Base-by-base conservation (phyloP, 78 protist genomes). In the Dictyostelium intermedium region DNA sequence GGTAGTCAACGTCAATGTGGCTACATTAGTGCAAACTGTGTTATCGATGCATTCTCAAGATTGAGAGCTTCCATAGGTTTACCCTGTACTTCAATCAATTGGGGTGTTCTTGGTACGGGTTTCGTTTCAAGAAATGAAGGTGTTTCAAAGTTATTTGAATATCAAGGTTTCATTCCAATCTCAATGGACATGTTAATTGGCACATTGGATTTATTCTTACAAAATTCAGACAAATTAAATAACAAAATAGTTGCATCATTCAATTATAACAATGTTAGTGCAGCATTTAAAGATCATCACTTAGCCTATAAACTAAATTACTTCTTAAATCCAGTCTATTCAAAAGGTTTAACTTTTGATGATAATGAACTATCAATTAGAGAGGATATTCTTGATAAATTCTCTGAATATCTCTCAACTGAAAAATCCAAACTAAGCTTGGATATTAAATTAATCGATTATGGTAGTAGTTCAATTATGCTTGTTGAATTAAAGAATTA, bases 21-120 rank as follows among this genome's bases (percentile, higher is more conserved):
- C 43, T 97, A 97, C 79, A 84, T 91, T 11, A 66, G 95, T n/a
- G 94, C 96, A n/a, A 97, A 97, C 93, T 83, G 83, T 16, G 78
- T 92, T n/a, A 80, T 92, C 1, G 98, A 97, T 72, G 47, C 87
- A 25, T n/a, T 95, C 5, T 80, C 96, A 66, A 50, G 34, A 61
- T 50, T n/a, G 27, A 84, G 98, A 47, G 30, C 84, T 16, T 53
- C 77, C 2, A 18, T 35, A 5, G 94, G 89, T 16, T 69, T 89
- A 5, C 60, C 79, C 20, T 69, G 91, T 5, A 69, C 77, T 10
- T 35, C 84, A 32, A 50, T 93, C 10, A 60, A 66, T 34, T 93
- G 89, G 91, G 97, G 97, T n/a, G 27, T 50, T 95, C 9, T 45
- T 92, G 50, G 47, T 13, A 81, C 20, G 45, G 93, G 93, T 25